Percentiles rank a stretch among this genome's conserved stretches.
These are phyloP conservation scores for Calvatia gigantea DNA, from an alignment of 768 basidiomycete genomes.

Conservation along the genomic window DNA sequence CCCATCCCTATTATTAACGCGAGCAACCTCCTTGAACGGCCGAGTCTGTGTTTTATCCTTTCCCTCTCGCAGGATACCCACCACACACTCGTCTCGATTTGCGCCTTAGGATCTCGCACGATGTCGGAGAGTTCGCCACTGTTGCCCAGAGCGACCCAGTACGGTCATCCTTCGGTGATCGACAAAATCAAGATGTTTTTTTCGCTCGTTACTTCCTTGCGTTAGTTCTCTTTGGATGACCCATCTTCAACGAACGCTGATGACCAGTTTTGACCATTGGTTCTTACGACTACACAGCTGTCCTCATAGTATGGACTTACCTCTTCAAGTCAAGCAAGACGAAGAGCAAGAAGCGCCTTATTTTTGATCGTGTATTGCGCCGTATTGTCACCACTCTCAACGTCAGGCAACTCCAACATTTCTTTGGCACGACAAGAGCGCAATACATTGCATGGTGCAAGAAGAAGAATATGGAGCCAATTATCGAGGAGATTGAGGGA, in stretches of 20 bases:
- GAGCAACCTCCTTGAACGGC: not conserved
- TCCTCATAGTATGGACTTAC: constrained; percentile 1
- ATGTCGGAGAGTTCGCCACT: constrained; percentile 10
- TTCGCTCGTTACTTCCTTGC: constrained; percentile 5
- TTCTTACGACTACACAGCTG: not conserved
- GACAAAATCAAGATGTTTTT: constrained; percentile 7
- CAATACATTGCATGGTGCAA: not conserved
- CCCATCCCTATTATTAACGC: constrained; percentile 9
- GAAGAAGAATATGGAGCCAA: not conserved
- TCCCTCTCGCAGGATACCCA: not conserved
- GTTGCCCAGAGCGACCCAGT: not conserved
- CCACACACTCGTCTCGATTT: not conserved
- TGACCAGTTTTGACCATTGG: not conserved
- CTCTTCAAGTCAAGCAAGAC: constrained; percentile 5
- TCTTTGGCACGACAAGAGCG: not conserved
- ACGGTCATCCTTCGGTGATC: constrained; percentile 8
- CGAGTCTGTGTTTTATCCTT: not conserved
- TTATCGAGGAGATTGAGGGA: constrained; percentile 10
- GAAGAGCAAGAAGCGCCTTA: constrained; percentile 4
- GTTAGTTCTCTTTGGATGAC: not conserved
- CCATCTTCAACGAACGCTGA: not conserved
- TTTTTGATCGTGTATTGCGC: constrained; percentile 2
- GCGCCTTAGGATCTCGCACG: not conserved
- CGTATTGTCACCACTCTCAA: not conserved
- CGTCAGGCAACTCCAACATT: constrained; percentile 1